Conservation (phyloP, 2,329 filamentous ascomycete genomes). For the Xylariaceae sp. region DNA sequence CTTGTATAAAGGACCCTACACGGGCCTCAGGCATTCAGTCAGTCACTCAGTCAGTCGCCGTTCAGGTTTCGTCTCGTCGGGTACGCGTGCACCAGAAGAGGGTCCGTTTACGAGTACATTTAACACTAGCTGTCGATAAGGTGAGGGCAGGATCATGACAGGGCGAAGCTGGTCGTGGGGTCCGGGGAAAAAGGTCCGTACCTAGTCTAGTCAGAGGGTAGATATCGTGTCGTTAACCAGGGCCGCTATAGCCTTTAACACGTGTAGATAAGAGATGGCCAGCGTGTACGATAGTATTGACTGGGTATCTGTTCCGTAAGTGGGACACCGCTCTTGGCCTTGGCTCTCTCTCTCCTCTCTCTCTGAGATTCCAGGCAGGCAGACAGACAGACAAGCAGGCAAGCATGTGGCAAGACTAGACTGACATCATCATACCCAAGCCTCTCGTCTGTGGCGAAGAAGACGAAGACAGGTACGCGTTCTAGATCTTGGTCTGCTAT, state of each 20-base stretch:
- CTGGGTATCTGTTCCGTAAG: too few relatives aligned
- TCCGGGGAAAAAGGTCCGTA: too few relatives aligned
- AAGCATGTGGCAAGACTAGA: slow-evolving; percentile 2
- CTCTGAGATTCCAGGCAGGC: too few relatives aligned
- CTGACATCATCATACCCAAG: slow-evolving; percentile 5
- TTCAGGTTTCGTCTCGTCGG: not conserved
- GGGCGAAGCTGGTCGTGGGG: too few relatives aligned
- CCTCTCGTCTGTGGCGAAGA: not conserved
- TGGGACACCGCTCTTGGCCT: too few relatives aligned
- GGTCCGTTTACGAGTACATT: not conserved
- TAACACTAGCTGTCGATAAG: not conserved
- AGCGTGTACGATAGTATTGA: too few relatives aligned
- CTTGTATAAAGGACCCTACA: not conserved
- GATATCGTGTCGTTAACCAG: too few relatives aligned
- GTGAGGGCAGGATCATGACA: not conserved
- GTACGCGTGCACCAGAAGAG: not conserved
- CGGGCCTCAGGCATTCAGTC: not conserved
- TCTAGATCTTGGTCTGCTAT: slow-evolving; percentile 1
- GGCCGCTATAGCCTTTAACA: too few relatives aligned
- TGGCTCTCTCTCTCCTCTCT: too few relatives aligned
- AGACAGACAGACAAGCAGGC: not conserved
- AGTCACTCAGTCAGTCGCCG: not conserved
- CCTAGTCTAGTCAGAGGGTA: too few relatives aligned
- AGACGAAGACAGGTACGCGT: not conserved
- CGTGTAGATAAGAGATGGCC: too few relatives aligned